A percentile compares a stretch with the other conserved stretches of the same genome.
Conservation (phyloP, 169 alveolate genomes). For the Theileria annulata region DNA sequence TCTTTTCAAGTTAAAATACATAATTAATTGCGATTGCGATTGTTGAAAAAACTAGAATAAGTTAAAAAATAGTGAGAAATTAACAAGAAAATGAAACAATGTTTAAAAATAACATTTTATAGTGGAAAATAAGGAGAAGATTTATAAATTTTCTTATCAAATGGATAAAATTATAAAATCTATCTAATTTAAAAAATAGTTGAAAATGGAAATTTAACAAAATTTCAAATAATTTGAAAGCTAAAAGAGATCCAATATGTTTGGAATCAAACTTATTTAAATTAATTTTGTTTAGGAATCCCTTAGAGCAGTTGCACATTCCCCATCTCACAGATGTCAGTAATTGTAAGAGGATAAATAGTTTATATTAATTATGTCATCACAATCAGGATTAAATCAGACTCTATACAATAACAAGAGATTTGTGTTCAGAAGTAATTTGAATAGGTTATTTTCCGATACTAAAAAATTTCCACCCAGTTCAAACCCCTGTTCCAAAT, state of each 20-base stretch:
- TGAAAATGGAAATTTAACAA: background rate
- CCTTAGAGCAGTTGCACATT: conserved; percentile 13
- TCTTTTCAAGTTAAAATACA: background rate
- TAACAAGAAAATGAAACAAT: too few species aligned
- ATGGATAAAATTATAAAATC: background rate
- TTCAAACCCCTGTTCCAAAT: conserved; percentile 65
- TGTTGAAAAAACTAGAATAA: background rate
- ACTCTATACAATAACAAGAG: conserved; percentile 55
- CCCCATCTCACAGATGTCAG: background rate
- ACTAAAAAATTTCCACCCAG: conserved; percentile 63
- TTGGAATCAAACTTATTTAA: background rate
- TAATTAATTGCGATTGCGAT: background rate
- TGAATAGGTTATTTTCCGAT: conserved; percentile 50
- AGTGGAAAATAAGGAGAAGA: background rate
- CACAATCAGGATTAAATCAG: conserved; percentile 13
- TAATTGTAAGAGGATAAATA: background rate
- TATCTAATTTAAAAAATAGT: background rate
- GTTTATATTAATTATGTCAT: conserved; percentile 15
- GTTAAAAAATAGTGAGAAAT: background rate
- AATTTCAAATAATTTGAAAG: background rate
- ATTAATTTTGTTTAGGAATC: background rate
- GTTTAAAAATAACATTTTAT: background rate
- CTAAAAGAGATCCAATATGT: background rate
- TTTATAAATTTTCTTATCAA: too few species aligned
- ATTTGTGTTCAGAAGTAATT: conserved; percentile 51